Base-by-base conservation (phyloP, 176 grass and related monocot species). In the Poa annua region DNA sequence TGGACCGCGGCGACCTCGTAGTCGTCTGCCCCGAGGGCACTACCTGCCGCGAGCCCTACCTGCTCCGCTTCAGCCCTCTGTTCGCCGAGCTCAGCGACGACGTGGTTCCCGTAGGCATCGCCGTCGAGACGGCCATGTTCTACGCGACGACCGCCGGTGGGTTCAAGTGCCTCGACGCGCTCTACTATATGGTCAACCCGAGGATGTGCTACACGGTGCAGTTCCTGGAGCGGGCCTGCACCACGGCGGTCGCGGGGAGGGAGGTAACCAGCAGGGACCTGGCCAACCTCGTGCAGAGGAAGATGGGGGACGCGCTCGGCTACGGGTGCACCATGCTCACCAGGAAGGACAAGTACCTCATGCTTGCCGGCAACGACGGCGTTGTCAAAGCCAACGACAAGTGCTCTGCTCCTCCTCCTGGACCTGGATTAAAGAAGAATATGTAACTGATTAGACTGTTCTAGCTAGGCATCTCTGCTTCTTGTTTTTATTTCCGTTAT, bases 21-120 rank as follows among this genome's bases (percentile, higher is more conserved):
- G 94, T 97, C 6, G 73, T 92, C 20, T 94, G 94, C 83, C 88
- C 92, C 0, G 92, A 94, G 77, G 94, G 94, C 8, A 97, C 94
- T 33, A 97, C 94, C 1, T 97, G 92, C 83, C 76, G 94, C 0
- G 94, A 97, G 17, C 91, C 91, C 0, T 97, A 88, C 66, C 81
- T 97, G 29, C 92, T 97, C 1, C 83, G 94, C 3, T 97, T 97
- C 70, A 92, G 89, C 85, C 89, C 92, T 61, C 88, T 97, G 3
- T 92, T 94, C 73, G 65, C 89, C 14, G 92, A 97, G 89, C 88
- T 97, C 29, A 67, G 73, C 54, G 81, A 89, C 67, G 88, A 85
- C 29, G 83, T 92, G 0, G 80, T 97, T 11, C 94, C 94, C 4
- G 85, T 97, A 3, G 94, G 88, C 1, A n/a, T 90, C 22, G 70